Evolutionary conservation across 2,329 filamentous ascomycete genomes (phyloP).

Genomic region (Calonectria pseudoreteaudii): DNA sequence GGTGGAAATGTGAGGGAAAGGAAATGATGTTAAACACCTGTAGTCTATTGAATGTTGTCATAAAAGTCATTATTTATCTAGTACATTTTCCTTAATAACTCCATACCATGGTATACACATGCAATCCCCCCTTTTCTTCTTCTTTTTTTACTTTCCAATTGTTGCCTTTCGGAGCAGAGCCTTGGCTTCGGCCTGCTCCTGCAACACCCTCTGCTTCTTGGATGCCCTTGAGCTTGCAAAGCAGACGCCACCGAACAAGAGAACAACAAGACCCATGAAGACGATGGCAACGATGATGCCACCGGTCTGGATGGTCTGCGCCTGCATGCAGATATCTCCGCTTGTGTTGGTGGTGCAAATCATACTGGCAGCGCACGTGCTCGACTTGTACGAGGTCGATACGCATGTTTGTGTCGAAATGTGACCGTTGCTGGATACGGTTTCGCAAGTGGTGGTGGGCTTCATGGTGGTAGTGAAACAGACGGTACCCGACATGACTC

Average conservation of each 20-base stretch:
- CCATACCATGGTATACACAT: background rate
- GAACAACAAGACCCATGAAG: background rate
- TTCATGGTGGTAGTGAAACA: background rate
- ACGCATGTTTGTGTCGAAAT: background rate
- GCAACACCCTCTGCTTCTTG: background rate
- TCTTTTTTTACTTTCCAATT: background rate
- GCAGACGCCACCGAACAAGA: background rate
- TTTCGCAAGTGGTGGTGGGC: background rate
- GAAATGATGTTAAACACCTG: background rate
- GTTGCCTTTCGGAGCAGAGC: background rate
- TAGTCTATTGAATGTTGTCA: slow-evolving; percentile 2
- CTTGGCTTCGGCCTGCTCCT: background rate
- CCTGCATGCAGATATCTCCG: background rate
- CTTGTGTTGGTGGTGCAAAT: background rate
- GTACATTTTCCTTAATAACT: background rate
- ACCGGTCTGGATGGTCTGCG: background rate
- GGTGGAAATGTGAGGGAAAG: background rate
- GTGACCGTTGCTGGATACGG: background rate
- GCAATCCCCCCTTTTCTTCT: background rate
- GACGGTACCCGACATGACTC: background rate
- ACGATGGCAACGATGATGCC: background rate
- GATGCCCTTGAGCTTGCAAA: background rate
- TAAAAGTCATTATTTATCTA: slow-evolving; percentile 1
- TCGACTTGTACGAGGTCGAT: background rate
- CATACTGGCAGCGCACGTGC: background rate